Conservation (phyloP, 768 basidiomycete species). For the Mycena leptocephala region DNA sequence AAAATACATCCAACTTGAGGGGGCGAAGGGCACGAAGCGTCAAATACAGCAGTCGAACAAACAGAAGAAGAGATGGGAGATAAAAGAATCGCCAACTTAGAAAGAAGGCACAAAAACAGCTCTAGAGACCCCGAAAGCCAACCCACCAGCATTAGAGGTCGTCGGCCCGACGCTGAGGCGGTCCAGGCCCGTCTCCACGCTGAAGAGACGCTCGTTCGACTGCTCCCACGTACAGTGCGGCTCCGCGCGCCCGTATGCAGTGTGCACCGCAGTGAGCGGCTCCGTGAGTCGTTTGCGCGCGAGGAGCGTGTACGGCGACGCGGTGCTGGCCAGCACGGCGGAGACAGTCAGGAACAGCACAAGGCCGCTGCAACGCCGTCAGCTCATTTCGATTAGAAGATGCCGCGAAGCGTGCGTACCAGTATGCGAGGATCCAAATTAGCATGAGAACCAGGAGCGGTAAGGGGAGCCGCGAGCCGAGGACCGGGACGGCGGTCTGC, state of each 20-base stretch:
- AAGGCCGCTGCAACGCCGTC: neutral
- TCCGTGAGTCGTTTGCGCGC: constrained; percentile 23
- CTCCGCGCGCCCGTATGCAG: constrained; percentile 30
- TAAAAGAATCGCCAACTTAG: neutral
- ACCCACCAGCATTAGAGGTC: constrained; percentile 16
- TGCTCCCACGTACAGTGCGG: constrained; percentile 33
- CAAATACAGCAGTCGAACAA: neutral
- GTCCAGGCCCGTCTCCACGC: constrained; percentile 31
- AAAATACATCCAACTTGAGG: no score
- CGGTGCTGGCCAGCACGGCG: constrained; percentile 15
- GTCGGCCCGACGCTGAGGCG: constrained; percentile 26
- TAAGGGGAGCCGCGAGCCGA: constrained; percentile 19
- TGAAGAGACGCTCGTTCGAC: constrained; percentile 20
- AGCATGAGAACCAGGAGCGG: constrained; percentile 12
- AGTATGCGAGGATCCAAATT: constrained; percentile 9
- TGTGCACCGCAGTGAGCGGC: constrained; percentile 30
- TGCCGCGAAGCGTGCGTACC: neutral
- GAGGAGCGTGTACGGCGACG: constrained; percentile 33
- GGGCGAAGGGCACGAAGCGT: no score
- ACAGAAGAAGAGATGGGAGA: neutral
- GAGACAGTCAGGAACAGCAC: constrained; percentile 16
- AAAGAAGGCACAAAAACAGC: neutral
- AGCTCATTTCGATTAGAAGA: neutral
- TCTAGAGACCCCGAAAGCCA: constrained; percentile 33
- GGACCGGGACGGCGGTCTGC: constrained; percentile 7